Evolutionary conservation across 2,329 filamentous ascomycete genomes (phyloP), one percentile per base, ranked within the genome.

Genomic region (Alternaria metachromatica): DNA sequence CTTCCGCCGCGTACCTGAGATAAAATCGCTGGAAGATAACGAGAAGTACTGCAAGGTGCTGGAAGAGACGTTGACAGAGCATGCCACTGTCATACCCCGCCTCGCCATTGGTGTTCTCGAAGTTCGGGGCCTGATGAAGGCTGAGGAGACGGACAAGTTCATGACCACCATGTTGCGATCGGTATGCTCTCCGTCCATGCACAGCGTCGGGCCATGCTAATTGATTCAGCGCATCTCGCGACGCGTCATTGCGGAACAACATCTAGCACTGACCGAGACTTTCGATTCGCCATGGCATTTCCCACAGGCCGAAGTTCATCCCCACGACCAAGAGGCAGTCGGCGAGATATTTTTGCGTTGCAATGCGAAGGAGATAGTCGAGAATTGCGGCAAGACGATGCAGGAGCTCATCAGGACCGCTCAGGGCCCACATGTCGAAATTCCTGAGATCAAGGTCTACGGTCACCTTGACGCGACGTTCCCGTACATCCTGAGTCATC

Each of bases 291-390:
- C 92, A 3, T 94, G 92, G 88, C 94, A 97, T 83, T 95, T 94
- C 61, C 92, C 93, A 0, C 89, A 93, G 65, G 89, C 92, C 4
- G 91, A 90, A 61, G 41, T 44, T 2, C 79, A 81, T 69, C 86
- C 88, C 41, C 81, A 84, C 11, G 86, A 88, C 56, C 83, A 92
- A 53, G 95, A 98, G 67, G 97, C 96, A 74, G 93, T 99, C 15
- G 96, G 96, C 64, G 94, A 98, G 77, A 94, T 99, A 13, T 97
- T 99, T 76, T 87, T 98, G 55, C 94, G 92, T 73, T 98, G 96
- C 81, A 93, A 93, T 67, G 95, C 95, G 50, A 91, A 90, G 75
- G 94, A 97, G 73, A 92, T 98, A 41, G 89, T 99, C 58, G 88
- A 94, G 71, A 89, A 90, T 55, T 97, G 94, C 79, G 93, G 92